A percentile compares a stretch with the other conserved stretches of the same genome.
Evolutionary conservation across 805 yeast genomes (phyloP).

Genomic region (Kazachstania kunashirensis): DNA sequence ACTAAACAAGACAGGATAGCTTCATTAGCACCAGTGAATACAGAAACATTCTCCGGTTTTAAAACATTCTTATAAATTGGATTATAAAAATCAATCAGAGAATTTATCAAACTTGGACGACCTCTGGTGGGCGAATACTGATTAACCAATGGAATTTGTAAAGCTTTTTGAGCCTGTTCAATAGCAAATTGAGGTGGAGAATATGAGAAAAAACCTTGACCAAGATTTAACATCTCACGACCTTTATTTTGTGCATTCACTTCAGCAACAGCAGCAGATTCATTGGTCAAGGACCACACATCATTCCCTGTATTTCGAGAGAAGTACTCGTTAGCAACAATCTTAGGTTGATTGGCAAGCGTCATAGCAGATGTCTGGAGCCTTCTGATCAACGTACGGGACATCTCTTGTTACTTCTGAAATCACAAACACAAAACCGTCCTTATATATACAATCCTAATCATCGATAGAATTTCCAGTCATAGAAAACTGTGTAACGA

Average conservation of each 20-base stretch:
- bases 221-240: slow-evolving; percentile 77
- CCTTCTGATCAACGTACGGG: slow-evolving; percentile 5
- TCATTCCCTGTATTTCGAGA: slow-evolving; percentile 62
- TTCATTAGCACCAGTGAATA: slow-evolving; percentile 96
- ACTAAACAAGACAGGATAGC: slow-evolving; percentile 80
- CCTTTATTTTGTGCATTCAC: slow-evolving; percentile 41
- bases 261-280: slow-evolving; percentile 82
- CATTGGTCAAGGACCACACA: slow-evolving; percentile 92
- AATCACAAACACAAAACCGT: too few relatives aligned
- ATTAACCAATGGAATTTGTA: slow-evolving; percentile 64
- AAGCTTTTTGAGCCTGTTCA: slow-evolving; percentile 68
- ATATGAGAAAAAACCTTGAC: slow-evolving; percentile 96
- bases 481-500: too few relatives aligned
- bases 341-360: slow-evolving; percentile 4
- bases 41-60: slow-evolving; percentile 39
- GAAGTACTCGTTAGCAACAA: slow-evolving; percentile 40
- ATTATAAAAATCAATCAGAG: slow-evolving; percentile 63
- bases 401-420: too few relatives aligned
- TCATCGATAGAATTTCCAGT: too few relatives aligned
- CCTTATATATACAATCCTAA: too few relatives aligned
- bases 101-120: slow-evolving; percentile 61
- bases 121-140: slow-evolving; percentile 93
- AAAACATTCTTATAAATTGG: slow-evolving; percentile 50
- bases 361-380: slow-evolving; percentile 7
- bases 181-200: slow-evolving; percentile 92